Conservation (phyloP, 179 eudicot species). For the Beta lomatogona region DNA sequence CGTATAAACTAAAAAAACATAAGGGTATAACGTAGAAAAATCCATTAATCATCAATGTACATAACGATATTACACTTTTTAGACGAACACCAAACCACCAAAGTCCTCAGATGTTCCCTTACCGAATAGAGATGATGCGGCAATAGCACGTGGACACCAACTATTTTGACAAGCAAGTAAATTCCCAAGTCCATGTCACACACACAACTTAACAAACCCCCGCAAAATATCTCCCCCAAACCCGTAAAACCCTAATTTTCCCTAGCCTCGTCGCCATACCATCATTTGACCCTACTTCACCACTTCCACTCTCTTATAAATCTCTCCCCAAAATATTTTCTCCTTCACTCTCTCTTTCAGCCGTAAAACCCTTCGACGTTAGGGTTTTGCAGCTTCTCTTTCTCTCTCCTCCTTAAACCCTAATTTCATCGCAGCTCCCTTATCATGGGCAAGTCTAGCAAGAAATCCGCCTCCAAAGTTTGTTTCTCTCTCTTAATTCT, state of each 20-base stretch:
- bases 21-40: accelerated
- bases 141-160: too few species aligned
- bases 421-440: not conserved
- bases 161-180: not conserved
- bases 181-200: not conserved
- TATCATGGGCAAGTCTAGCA: constrained; percentile 53
- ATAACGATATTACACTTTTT: too few species aligned
- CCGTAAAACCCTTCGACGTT: constrained; percentile 26
- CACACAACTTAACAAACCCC: not conserved
- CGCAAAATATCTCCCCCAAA: constrained; percentile 9
- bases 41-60: too few species aligned
- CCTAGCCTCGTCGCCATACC: not conserved
- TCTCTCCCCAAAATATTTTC: not conserved
- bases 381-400: constrained; percentile 18
- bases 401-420: constrained; percentile 20
- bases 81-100: too few species aligned
- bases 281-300: not conserved
- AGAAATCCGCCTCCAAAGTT: constrained; percentile 67
- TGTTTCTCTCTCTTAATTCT: not conserved
- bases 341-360: not conserved
- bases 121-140: too few species aligned
- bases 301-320: constrained; percentile 11
- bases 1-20: too few species aligned
- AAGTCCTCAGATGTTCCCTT: too few species aligned
- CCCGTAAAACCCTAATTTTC: constrained; percentile 27